Conservation (phyloP, 495 filamentous ascomycete genomes). For the Neurospora sp. region DNA sequence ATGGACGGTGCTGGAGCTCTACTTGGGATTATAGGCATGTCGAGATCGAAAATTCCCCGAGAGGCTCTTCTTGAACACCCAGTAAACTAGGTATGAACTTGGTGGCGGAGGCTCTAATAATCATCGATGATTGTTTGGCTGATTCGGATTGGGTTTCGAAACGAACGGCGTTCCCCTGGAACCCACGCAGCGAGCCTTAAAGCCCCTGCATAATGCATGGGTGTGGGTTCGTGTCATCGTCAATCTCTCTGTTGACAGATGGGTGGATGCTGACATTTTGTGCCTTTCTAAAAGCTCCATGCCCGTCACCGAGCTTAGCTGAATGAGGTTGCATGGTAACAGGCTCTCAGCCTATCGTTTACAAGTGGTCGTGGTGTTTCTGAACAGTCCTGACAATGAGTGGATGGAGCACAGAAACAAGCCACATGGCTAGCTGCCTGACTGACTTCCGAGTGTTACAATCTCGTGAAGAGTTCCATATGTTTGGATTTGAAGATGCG, state of each 20-base stretch:
- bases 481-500: background rate
- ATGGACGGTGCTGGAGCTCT: background rate
- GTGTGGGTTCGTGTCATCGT: background rate
- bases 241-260: background rate
- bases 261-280: background rate
- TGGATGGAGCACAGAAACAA: background rate
- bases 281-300: background rate
- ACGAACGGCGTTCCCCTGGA: background rate
- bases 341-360: background rate
- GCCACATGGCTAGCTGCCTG: background rate
- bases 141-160: background rate
- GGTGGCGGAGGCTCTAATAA: background rate
- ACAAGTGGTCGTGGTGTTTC: background rate
- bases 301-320: background rate
- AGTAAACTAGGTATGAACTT: background rate
- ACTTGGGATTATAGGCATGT: background rate
- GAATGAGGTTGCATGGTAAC: background rate
- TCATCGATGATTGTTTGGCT: background rate
- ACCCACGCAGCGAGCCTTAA: background rate
- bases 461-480: background rate
- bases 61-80: too few species aligned
- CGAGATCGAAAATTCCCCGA: background rate
- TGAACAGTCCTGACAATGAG: background rate
- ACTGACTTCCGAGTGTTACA: background rate
- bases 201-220: background rate